A percentile compares a stretch with the other conserved stretches of the same genome.
Conservation (phyloP, 495 filamentous ascomycete genomes). For the Lasiosphaeriaceae sp. region DNA sequence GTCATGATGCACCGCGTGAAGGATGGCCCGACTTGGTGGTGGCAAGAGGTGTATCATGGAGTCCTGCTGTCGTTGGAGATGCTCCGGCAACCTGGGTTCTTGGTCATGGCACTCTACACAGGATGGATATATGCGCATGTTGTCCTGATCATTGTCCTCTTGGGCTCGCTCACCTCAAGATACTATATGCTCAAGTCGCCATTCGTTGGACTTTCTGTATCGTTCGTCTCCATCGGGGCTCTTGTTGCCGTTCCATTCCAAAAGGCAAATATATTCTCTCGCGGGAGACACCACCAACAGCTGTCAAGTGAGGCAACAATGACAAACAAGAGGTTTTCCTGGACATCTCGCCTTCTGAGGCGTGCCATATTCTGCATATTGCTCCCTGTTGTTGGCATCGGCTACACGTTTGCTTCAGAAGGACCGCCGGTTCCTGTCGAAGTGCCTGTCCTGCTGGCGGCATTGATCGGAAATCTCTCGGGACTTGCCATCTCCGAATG, state of each 20-base stretch:
- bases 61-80: constrained; percentile 61
- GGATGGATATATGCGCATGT: constrained; percentile 76
- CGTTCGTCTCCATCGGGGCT: constrained; percentile 61
- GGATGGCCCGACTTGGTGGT: constrained; percentile 67
- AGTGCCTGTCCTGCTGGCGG: constrained; percentile 63
- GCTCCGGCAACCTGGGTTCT: constrained; percentile 66
- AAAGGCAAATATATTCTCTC: constrained; percentile 62
- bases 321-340: constrained; percentile 53
- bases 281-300: constrained; percentile 51
- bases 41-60: constrained; percentile 69
- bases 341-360: constrained; percentile 65
- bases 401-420: constrained; percentile 59
- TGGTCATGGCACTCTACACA: constrained; percentile 64
- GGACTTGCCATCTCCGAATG: constrained; percentile 73
- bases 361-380: constrained; percentile 60
- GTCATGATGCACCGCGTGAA: constrained; percentile 68
- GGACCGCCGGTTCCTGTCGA: constrained; percentile 56
- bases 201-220: constrained; percentile 58
- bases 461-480: constrained; percentile 61
- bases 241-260: constrained; percentile 66
- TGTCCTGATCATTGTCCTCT: constrained; percentile 64
- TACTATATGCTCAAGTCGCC: constrained; percentile 59
- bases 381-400: constrained; percentile 60
- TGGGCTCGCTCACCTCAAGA: constrained; percentile 61
- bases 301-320: constrained; percentile 54